Evolutionary conservation across 352 stramenopile species (phyloP).

Genomic region (Pythium angustatum): DNA sequence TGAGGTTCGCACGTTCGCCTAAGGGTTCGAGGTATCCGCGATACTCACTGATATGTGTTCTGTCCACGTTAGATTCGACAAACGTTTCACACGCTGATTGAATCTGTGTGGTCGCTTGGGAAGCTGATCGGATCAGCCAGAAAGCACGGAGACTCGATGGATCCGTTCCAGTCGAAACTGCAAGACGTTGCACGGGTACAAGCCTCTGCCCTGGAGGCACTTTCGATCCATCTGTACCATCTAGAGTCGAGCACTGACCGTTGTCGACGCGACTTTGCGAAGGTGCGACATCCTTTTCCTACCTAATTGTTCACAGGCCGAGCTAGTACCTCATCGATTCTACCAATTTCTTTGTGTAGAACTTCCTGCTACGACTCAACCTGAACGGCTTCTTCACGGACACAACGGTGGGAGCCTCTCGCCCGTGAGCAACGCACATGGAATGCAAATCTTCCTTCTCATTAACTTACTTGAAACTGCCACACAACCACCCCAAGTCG

Average conservation of each 20-base stretch:
- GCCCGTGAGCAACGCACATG: background rate
- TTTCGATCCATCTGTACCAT: constrained; percentile 11
- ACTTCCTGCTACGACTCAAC: constrained; percentile 59
- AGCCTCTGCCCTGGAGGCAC: background rate
- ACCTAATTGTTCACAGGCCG: too few relatives aligned
- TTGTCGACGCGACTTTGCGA: constrained; percentile 12
- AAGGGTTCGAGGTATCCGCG: background rate
- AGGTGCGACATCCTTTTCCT: too few relatives aligned
- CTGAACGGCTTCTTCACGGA: constrained; percentile 45
- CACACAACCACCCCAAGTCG: background rate
- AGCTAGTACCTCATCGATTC: too few relatives aligned
- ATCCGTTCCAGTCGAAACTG: constrained; percentile 19
- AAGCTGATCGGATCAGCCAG: constrained; percentile 17
- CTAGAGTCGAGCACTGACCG: constrained; percentile 10
- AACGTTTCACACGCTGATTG: background rate
- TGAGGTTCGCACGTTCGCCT: constrained; percentile 1
- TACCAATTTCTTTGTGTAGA: constrained; percentile 32
- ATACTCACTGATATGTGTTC: background rate
- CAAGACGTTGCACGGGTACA: background rate
- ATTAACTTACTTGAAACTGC: constrained; percentile 18
- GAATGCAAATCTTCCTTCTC: constrained; percentile 13
- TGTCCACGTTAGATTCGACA: constrained; percentile 5
- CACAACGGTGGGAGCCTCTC: constrained; percentile 1
- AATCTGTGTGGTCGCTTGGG: constrained; percentile 23
- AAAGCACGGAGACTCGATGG: constrained; percentile 14